These are phyloP conservation scores for Dispira simplex DNA, from an alignment of 192 early-diverging fungal species.

Conservation along the genomic window DNA sequence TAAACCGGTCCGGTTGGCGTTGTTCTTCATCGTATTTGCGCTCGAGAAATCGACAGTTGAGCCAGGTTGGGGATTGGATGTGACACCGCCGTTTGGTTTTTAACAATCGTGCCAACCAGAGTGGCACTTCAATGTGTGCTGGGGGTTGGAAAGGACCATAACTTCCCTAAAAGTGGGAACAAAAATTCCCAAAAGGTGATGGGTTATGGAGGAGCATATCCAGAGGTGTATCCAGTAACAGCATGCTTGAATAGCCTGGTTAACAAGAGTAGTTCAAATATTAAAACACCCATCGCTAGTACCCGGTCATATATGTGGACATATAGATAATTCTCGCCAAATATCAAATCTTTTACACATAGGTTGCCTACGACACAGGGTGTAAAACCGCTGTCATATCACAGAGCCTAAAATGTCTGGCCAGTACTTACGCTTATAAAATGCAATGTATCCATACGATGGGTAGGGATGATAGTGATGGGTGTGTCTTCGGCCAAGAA, in stretches of 20 bases:
- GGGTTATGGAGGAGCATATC: constrained; percentile 1
- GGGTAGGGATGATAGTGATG: constrained; percentile 57
- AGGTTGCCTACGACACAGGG: no score
- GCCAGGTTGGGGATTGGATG: constrained; percentile 69
- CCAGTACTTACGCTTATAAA: constrained; percentile 44
- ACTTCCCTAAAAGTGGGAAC: constrained; percentile 30
- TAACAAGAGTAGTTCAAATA: neutral
- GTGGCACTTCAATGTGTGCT: constrained; percentile 51
- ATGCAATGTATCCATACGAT: constrained; percentile 51
- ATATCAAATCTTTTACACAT: no score
- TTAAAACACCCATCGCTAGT: neutral
- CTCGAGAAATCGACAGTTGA: constrained; percentile 36
- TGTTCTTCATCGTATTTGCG: constrained; percentile 47
- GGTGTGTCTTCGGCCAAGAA: constrained; percentile 69
- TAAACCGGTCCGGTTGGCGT: constrained; percentile 36
- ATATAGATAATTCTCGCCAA: no score
- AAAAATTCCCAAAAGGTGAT: no score
- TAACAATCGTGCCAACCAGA: constrained; percentile 77
- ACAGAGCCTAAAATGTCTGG: no score
- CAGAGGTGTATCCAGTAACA: neutral
- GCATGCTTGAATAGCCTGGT: neutral
- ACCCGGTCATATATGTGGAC: no score
- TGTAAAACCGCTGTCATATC: no score
- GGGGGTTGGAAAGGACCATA: constrained; percentile 72
- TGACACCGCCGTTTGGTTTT: constrained; percentile 70